Evolutionary conservation across 441 rosid species (phyloP), one percentile per base, ranked within the genome.

Genomic region (Daphne laureola): DNA sequence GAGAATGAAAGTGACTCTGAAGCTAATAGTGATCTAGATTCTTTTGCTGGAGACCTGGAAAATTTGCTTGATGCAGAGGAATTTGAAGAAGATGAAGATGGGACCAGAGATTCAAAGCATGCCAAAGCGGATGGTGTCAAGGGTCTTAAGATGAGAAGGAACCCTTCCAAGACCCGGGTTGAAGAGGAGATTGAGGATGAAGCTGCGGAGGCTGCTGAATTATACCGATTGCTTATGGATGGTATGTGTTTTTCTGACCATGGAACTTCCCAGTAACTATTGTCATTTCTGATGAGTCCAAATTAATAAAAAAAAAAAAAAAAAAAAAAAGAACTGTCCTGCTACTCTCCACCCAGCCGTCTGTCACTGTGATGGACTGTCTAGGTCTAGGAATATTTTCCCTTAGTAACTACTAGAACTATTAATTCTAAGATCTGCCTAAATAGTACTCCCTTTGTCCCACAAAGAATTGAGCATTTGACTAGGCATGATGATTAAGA

Each of bases 61-160:
- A 90, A 90, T 75, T 74, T 94, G 76, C 99, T 90, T 68, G 96
- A 90, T 73, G 99, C 96, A 2, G 98, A 90, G 77, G 98, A 94
- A 76, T 89, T 55, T 67, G 96, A 84, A 68, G 88, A 73, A 41
- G 90, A 88, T 65, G 90, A 87, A 61, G 96, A 82, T 63, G 82
- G 73, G 42, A 70, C 60, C 56, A 73, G 73, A 41, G 79, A 82
- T 62, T 69, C 76, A 55, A 90, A 81, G 82, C 75, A 72, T 67
- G 91, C 83, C 47, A 90, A 78, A 71, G 65, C 70, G 55, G 97
- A 94, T 59, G 88, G 89, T 36, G 95, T 82, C 25, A 93, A 90
- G 75, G 97, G 95, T 57, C 74, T 87, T 41, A 90, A 90, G 80
- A 90, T 90, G 98, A 79, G 98, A 73, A 78, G 99, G 62, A 82